Evolutionary conservation across 495 filamentous ascomycete species (phyloP), one percentile per base, ranked within the genome.

Genomic region (Elasticomyces elasticus): DNA sequence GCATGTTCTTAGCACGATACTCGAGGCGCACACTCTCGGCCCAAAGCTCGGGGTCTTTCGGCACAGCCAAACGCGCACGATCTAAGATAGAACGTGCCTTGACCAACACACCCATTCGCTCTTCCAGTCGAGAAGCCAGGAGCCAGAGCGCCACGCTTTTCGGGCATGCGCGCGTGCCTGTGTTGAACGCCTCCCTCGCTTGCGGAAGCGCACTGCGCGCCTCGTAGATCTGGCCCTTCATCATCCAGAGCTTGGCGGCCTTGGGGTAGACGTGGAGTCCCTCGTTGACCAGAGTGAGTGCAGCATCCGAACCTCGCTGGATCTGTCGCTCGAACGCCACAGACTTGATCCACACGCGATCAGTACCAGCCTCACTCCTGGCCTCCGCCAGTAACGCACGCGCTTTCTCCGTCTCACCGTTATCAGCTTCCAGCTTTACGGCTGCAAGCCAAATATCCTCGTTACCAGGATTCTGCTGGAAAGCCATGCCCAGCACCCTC

Each of bases 181-280:
- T 85, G 56, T 79, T 80, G 70, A 92, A 97, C 0, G 94, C 90
- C 65, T 99, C 89, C 43, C 90, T 80, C 3, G 94, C 92, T 65
- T 94, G 85, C 0, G 86, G 82, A 33, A 86, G 71, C 64, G 86
- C 86, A 55, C 74, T 78, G 48, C 86, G 77, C 15, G 79, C 72
- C 61, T 95, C 86, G 76, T 97, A 99, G 56, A 97, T 87, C 61
- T 99, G 92, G 3, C 94, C 92, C 70, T 97, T 99, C 74, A 95
- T 87, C 87, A 95, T 95, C 83, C 89, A 95, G 11, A 99, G 78
- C 66, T 96, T 96, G 50, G 87, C 81, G 1, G 84, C 79, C 44
- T 80, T 79, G 11, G 94, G 91, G 69, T 92, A 97, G n/a, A 87
- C 73, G 51, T 88, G 83, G 0, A 99, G 75, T 25, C 83, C 94